phyloP scores from a whole-genome alignment of 768 basidiomycete genomes.

The Podaxis carcinomalis region DNA sequence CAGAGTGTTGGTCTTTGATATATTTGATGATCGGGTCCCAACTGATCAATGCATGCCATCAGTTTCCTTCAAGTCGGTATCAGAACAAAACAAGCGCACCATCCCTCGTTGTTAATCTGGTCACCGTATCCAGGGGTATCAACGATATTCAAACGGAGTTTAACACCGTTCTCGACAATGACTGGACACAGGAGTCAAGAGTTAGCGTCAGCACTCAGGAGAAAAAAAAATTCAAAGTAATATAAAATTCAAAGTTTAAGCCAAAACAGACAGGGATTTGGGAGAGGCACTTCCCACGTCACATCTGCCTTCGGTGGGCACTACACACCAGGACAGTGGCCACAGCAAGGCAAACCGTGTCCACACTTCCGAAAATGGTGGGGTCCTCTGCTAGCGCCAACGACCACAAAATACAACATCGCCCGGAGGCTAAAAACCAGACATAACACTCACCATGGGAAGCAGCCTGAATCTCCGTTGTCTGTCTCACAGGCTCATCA shows the following conservation, averaged over 20 bases:
- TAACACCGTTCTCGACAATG: slow-evolving; percentile 94
- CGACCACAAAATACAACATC: too few relatives aligned
- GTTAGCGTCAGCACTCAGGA: neutral
- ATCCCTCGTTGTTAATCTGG: slow-evolving; percentile 98
- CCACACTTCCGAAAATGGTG: neutral
- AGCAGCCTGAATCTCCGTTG: slow-evolving; percentile 93
- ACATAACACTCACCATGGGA: slow-evolving; percentile 72
- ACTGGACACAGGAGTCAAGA: slow-evolving; percentile 41
- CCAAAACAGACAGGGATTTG: slow-evolving; percentile 2
- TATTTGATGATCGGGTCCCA: slow-evolving; percentile 99
- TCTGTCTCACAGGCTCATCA: slow-evolving; percentile 89
- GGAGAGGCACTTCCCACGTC: slow-evolving; percentile 7
- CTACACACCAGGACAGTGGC: neutral
- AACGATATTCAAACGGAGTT: slow-evolving; percentile 92
- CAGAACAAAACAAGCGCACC: slow-evolving; percentile 44
- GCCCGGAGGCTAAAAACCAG: slow-evolving; percentile 9
- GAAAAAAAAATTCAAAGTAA: neutral
- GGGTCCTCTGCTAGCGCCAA: too few relatives aligned
- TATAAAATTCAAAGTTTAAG: neutral
- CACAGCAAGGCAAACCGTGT: neutral
- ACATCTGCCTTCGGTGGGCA: neutral
- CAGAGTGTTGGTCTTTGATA: slow-evolving; percentile 99
- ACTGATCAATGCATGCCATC: slow-evolving; percentile 34
- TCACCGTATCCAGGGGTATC: slow-evolving; percentile 99
- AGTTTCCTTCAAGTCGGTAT: slow-evolving; percentile 7